Evolutionary conservation across 1,284 basidiomycete genomes (phyloP), one percentile per base, ranked within the genome.

Genomic region (Leucoagaricus sp.): DNA sequence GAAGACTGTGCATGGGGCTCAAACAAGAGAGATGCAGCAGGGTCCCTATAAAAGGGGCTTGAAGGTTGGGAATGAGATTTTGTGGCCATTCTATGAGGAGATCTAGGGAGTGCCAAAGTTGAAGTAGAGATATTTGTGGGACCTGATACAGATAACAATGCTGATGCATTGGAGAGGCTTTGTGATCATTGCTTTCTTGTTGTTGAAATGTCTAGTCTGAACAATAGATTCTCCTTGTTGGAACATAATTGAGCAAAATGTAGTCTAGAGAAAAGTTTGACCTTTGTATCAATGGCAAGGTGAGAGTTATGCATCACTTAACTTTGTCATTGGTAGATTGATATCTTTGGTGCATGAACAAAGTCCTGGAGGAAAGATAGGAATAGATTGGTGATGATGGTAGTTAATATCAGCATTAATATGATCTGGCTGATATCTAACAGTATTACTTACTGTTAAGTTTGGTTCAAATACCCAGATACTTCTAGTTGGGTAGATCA

Each of bases 151-250:
- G 82, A 82, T 12, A 84, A 85, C 38, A 75, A 67, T 4, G 80
- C 74, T 13, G 85, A 86, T 13, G 81, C 79, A 34, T 77, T 78
- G 26, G 85, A 86, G 15, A 71, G 65, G 61, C 77, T 83, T 49
- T 82, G 78, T 36, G 69, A 56, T 44, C 79, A 77, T 33, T 66
- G 66, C 38, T 48, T 57, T 34, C 50, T 49, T 40, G 58, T 60
- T 53, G 58, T 64, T 33, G 71, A 61, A 42, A 65, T 65, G 49
- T 58, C 60, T 36, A 70, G 63, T 46, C 63, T 64, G 25, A 60
- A 64, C 34, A 65, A 58, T 34, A 71, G 71, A 40, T 63, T 70
- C 51, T 65, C 65, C 44, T 67, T 63, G 42, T 62, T 65, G 36
- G 57, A 47, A 26, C 64, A 63, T 26, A 62, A 61, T 60, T 64